A percentile compares a stretch with the other conserved stretches of the same genome.
phyloP scores from a whole-genome alignment of 2,329 filamentous ascomycete genomes.

The Arthrobotrys musiformis region DNA sequence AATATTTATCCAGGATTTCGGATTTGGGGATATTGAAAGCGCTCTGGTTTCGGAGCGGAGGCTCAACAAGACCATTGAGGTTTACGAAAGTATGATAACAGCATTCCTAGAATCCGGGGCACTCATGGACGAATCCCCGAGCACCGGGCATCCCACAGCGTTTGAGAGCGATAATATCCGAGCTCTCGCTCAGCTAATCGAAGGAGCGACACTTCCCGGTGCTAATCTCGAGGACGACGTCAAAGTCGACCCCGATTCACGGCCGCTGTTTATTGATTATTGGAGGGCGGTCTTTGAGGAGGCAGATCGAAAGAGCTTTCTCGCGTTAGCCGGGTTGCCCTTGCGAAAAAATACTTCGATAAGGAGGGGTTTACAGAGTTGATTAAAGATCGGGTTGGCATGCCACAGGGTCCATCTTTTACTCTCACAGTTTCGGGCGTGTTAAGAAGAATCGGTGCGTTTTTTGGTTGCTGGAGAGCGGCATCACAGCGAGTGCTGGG shows the following conservation, averaged over 20 bases:
- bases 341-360: neutral
- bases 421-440: neutral
- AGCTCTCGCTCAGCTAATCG: constrained; percentile 2
- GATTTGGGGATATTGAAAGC: neutral
- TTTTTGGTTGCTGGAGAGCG: constrained; percentile 9
- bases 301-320: neutral
- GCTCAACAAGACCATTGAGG: neutral
- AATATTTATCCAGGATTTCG: neutral
- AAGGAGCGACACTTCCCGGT: neutral
- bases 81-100: neutral
- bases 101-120: neutral
- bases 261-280: neutral
- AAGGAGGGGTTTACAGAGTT: neutral
- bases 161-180: neutral
- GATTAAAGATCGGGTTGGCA: neutral
- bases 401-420: neutral
- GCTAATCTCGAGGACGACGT: neutral
- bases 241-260: neutral
- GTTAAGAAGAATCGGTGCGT: neutral
- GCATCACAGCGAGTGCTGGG: neutral
- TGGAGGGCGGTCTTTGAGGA: neutral
- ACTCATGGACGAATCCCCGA: constrained; percentile 9
- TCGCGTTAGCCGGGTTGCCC: neutral
- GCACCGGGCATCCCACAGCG: neutral
- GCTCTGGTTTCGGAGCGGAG: neutral